phyloP scores from a whole-genome alignment of 305 asterid genomes.

The Monarda citriodora region DNA sequence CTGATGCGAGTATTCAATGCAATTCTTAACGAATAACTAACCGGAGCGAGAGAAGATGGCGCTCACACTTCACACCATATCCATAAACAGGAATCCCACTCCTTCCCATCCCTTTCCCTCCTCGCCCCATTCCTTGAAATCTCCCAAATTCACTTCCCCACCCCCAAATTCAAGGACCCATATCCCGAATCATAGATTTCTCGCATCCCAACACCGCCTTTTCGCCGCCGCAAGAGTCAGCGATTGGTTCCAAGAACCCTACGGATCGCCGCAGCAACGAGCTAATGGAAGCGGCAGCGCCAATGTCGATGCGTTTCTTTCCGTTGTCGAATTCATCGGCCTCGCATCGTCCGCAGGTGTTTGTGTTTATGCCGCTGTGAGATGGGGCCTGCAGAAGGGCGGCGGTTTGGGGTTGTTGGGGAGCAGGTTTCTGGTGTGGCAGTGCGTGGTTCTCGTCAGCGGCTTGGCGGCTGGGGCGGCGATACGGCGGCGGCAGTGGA shows the following conservation, averaged over 20 bases:
- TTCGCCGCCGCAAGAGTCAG: slow-evolving; percentile 29
- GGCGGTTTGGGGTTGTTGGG: slow-evolving; percentile 47
- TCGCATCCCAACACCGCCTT: slow-evolving; percentile 16
- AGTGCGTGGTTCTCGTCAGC: slow-evolving; percentile 61
- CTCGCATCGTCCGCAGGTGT: slow-evolving; percentile 59
- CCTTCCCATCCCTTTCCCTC: slow-evolving; percentile 4
- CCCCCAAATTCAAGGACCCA: slow-evolving; percentile 28
- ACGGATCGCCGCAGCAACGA: slow-evolving; percentile 24
- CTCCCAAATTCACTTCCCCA: slow-evolving; percentile 21
- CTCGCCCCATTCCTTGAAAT: slow-evolving; percentile 21
- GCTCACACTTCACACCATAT: slow-evolving; percentile 29
- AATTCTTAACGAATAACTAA: neutral
- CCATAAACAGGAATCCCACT: slow-evolving; percentile 22
- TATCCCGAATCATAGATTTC: slow-evolving; percentile 17
- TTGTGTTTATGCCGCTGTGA: slow-evolving; percentile 49
- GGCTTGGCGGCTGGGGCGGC: slow-evolving; percentile 66
- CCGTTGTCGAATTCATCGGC: slow-evolving; percentile 62
- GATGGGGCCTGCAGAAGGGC: slow-evolving; percentile 37
- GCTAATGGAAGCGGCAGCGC: slow-evolving; percentile 13
- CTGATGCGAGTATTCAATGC: neutral
- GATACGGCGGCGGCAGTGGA: slow-evolving; percentile 90
- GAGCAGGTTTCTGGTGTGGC: slow-evolving; percentile 54
- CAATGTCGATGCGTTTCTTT: slow-evolving; percentile 57
- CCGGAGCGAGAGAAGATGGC: slow-evolving; percentile 29
- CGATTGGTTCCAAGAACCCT: slow-evolving; percentile 36